Conservation (phyloP, 176 grass and related monocot genomes). For the Poa annua region DNA sequence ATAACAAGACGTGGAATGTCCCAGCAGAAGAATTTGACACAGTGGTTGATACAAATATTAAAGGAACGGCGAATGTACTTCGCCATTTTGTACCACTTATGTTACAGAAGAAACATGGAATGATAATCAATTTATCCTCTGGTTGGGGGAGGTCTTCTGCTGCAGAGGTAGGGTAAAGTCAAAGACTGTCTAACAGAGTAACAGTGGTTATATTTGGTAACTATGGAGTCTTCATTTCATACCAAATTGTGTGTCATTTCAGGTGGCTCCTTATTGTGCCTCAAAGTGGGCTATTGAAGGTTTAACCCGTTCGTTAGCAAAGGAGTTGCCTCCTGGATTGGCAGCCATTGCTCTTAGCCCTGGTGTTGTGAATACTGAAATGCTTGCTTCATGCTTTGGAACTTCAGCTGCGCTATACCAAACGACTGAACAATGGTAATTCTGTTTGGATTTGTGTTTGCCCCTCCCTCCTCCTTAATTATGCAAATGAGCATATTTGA, state of each 20-base stretch:
- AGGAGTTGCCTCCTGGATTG: slow-evolving; percentile 86
- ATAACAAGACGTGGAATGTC: slow-evolving; percentile 94
- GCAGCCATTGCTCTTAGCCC: slow-evolving; percentile 91
- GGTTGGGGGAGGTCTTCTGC: slow-evolving; percentile 97
- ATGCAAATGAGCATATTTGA: slow-evolving; percentile 5
- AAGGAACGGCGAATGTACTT: slow-evolving; percentile 83
- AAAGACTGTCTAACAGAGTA: not conserved
- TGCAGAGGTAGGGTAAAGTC: slow-evolving; percentile 61
- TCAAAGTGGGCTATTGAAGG: slow-evolving; percentile 98
- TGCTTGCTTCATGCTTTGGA: slow-evolving; percentile 95
- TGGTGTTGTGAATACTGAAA: slow-evolving; percentile 93
- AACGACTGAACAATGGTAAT: slow-evolving; percentile 83
- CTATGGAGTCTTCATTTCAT: slow-evolving; percentile 12
- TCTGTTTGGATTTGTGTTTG: slow-evolving; percentile 34
- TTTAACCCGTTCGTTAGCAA: slow-evolving; percentile 83
- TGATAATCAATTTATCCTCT: slow-evolving; percentile 90
- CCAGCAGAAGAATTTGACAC: slow-evolving; percentile 92
- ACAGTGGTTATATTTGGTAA: slow-evolving; percentile 4
- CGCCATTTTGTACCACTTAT: slow-evolving; percentile 92
- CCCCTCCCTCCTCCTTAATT: not conserved
- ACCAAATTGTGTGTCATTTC: slow-evolving; percentile 27
- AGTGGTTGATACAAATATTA: slow-evolving; percentile 95
- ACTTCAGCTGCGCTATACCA: slow-evolving; percentile 74
- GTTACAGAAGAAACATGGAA: slow-evolving; percentile 91
- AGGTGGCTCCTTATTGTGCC: slow-evolving; percentile 95